Percentiles rank a stretch among this genome's conserved stretches.
phyloP scores from a whole-genome alignment of 495 filamentous ascomycete species.

The Pyrenula massariospora region DNA sequence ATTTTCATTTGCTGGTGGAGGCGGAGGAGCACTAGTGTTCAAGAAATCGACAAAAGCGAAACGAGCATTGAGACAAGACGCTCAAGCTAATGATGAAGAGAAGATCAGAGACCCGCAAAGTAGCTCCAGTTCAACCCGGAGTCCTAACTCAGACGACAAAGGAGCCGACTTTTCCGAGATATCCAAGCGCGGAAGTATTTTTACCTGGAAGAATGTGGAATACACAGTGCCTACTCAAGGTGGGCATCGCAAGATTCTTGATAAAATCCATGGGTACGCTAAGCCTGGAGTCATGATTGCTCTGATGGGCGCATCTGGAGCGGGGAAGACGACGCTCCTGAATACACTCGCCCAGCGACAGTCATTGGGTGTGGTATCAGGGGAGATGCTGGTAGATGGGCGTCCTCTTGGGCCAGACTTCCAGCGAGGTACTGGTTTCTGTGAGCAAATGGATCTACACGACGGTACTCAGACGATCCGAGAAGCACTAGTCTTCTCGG shows the following conservation, averaged over 20 bases:
- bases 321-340: slow-evolving; percentile 69
- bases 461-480: slow-evolving; percentile 52
- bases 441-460: slow-evolving; percentile 81
- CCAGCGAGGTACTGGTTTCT: slow-evolving; percentile 73
- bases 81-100: slow-evolving; percentile 33
- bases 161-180: slow-evolving; percentile 39
- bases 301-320: slow-evolving; percentile 74
- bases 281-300: slow-evolving; percentile 75
- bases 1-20: slow-evolving; percentile 38
- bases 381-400: slow-evolving; percentile 73
- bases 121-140: slow-evolving; percentile 5
- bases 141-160: slow-evolving; percentile 18
- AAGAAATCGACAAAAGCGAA: slow-evolving; percentile 53
- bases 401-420: slow-evolving; percentile 55
- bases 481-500: slow-evolving; percentile 57
- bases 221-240: slow-evolving; percentile 64
- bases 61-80: slow-evolving; percentile 30
- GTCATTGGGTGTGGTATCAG: slow-evolving; percentile 55
- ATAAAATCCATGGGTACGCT: slow-evolving; percentile 61
- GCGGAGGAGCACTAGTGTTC: slow-evolving; percentile 52
- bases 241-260: slow-evolving; percentile 57
- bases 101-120: slow-evolving; percentile 14
- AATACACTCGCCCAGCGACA: slow-evolving; percentile 70
- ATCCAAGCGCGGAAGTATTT: slow-evolving; percentile 52
- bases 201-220: slow-evolving; percentile 65